Evolutionary conservation across 129 eudicot genomes (phyloP).

Genomic region (Oenanthe sinensis): DNA sequence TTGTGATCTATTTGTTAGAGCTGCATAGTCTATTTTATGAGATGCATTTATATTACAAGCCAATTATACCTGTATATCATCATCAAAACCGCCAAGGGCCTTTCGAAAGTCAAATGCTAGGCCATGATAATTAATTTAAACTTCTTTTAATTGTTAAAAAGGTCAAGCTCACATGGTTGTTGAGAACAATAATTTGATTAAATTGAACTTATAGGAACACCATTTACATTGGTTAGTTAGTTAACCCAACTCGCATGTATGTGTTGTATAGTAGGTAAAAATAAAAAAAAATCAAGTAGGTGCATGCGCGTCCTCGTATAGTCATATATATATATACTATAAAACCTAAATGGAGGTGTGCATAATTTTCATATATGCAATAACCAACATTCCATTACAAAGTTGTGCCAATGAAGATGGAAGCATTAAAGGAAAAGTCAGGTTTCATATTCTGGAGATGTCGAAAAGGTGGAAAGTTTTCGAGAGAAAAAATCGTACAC

Average conservation of each 20-base stretch:
- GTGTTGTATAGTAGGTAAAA: background rate
- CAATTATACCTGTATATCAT: no score
- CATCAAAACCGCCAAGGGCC: background rate
- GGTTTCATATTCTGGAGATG: conserved; percentile 15
- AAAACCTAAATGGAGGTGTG: background rate
- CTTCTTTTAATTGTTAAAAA: background rate
- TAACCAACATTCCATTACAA: background rate
- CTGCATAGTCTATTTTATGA: no score
- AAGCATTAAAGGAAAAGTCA: conserved; percentile 7
- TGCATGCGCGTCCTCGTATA: background rate
- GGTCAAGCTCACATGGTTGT: background rate
- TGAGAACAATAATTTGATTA: background rate
- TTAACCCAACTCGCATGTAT: background rate
- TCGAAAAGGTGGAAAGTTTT: conserved; percentile 10
- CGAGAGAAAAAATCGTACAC: conserved; percentile 12
- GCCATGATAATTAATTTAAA: background rate
- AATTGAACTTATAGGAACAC: background rate
- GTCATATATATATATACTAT: background rate
- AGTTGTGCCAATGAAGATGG: conserved; percentile 8
- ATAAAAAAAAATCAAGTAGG: background rate
- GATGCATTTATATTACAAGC: no score
- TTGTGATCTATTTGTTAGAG: no score
- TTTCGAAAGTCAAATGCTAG: background rate
- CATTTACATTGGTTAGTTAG: background rate
- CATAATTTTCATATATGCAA: background rate